Evolutionary conservation across 352 stramenopile genomes (phyloP).

Genomic region (Halophytophthora batemanensis): DNA sequence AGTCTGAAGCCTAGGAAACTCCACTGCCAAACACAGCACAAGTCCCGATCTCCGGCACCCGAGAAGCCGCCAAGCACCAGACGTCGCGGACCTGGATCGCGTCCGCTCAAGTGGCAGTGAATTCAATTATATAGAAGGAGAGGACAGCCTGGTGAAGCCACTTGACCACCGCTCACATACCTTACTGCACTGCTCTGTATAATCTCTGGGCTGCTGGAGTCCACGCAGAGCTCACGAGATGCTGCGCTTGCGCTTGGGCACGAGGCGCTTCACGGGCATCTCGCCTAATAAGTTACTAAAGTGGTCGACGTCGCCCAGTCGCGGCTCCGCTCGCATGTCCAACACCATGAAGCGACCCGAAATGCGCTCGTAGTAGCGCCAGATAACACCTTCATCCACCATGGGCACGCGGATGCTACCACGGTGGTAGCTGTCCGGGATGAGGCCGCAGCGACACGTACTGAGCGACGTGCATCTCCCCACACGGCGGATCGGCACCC

Average conservation of each 20-base stretch:
- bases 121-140: too few species aligned
- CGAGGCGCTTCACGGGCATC: constrained; percentile 12
- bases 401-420: constrained; percentile 62
- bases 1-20: background rate
- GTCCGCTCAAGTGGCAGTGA: too few species aligned
- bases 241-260: constrained; percentile 30
- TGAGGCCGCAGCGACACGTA: constrained; percentile 64
- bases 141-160: too few species aligned
- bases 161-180: too few species aligned
- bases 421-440: constrained; percentile 71
- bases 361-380: constrained; percentile 64
- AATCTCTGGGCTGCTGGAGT: too few species aligned
- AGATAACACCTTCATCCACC: constrained; percentile 74
- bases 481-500: constrained; percentile 58
- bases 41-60: background rate
- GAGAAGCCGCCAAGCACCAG: background rate
- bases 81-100: too few species aligned
- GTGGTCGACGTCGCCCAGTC: constrained; percentile 23
- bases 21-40: background rate
- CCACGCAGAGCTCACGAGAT: constrained; percentile 19
- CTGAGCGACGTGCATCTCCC: constrained; percentile 47
- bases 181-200: too few species aligned
- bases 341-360: constrained; percentile 72
- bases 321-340: constrained; percentile 16
- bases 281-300: constrained; percentile 32